Evolutionary conservation across 352 stramenopile species (phyloP).

Genomic region (Pseudoperonospora humuli): DNA sequence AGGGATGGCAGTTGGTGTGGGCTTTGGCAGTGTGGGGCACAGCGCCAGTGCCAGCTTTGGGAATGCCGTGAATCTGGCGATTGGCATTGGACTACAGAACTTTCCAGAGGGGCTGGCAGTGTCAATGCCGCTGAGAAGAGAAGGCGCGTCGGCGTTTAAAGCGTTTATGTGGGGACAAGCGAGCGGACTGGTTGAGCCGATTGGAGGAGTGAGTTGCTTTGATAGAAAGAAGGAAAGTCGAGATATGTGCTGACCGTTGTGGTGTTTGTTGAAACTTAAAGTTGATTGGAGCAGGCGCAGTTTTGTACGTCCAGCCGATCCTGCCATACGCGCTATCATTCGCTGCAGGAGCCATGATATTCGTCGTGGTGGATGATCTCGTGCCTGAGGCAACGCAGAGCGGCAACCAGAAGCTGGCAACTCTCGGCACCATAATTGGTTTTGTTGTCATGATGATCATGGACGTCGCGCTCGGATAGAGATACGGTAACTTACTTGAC

Average conservation of each 20-base stretch:
- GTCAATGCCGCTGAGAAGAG: conserved; percentile 79
- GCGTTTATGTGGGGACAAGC: conserved; percentile 89
- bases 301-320: conserved; percentile 83
- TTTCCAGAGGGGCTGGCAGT: conserved; percentile 86
- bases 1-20: conserved; percentile 85
- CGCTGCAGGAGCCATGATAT: conserved; percentile 87
- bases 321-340: conserved; percentile 88
- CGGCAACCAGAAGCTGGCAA: conserved; percentile 83
- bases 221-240: background rate
- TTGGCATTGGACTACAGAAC: conserved; percentile 87
- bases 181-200: conserved; percentile 82
- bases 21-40: conserved; percentile 81
- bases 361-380: conserved; percentile 89
- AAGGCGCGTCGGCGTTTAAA: conserved; percentile 74
- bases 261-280: conserved; percentile 16
- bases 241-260: conserved; percentile 3
- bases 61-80: conserved; percentile 80
- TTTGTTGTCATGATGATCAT: conserved; percentile 92
- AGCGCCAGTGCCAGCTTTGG: conserved; percentile 59
- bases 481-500: conserved; percentile 11
- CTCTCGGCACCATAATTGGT: conserved; percentile 77
- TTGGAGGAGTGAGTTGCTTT: conserved; percentile 61
- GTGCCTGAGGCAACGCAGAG: conserved; percentile 85
- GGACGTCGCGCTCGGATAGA: conserved; percentile 76
- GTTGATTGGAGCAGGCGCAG: conserved; percentile 74